A percentile compares a stretch with the other conserved stretches of the same genome.
phyloP scores from a whole-genome alignment of 805 yeast species.

The Danielozyma ontarioensis region DNA sequence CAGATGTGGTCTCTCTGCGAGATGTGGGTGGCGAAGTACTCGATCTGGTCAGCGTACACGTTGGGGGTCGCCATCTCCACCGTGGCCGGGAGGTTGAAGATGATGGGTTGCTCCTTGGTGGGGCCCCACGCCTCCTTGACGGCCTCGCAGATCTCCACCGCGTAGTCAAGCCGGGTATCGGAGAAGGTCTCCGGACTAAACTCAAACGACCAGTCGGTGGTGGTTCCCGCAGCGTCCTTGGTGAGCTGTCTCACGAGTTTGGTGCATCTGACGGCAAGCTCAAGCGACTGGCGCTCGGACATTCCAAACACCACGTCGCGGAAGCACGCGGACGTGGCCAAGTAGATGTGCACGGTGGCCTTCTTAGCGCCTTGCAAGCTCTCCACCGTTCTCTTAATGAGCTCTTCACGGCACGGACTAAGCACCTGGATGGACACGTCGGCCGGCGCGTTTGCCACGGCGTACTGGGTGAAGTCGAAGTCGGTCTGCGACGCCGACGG shows the following conservation, averaged over 20 bases:
- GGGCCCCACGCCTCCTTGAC: conserved; percentile 79
- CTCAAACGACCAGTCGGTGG: conserved; percentile 66
- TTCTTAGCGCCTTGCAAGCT: conserved; percentile 66
- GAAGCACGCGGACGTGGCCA: conserved; percentile 72
- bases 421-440: conserved; percentile 71
- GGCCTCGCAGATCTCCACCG: conserved; percentile 74
- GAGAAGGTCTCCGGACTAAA: conserved; percentile 77
- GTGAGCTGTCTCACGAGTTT: conserved; percentile 63
- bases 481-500: conserved; percentile 82
- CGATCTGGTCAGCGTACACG: conserved; percentile 76
- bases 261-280: conserved; percentile 67
- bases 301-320: conserved; percentile 72
- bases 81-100: conserved; percentile 77
- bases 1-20: conserved; percentile 66
- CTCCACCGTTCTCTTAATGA: conserved; percentile 70
- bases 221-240: conserved; percentile 61
- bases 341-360: conserved; percentile 67
- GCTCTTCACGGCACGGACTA: conserved; percentile 72
- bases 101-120: conserved; percentile 65
- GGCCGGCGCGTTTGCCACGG: conserved; percentile 72
- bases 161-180: conserved; percentile 70
- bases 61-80: conserved; percentile 76
- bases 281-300: conserved; percentile 63
- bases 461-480: conserved; percentile 75
- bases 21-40: conserved; percentile 64